These are phyloP conservation scores for Bassia scoparia DNA, from an alignment of 148 eudicot genomes.

Conservation along the genomic window DNA sequence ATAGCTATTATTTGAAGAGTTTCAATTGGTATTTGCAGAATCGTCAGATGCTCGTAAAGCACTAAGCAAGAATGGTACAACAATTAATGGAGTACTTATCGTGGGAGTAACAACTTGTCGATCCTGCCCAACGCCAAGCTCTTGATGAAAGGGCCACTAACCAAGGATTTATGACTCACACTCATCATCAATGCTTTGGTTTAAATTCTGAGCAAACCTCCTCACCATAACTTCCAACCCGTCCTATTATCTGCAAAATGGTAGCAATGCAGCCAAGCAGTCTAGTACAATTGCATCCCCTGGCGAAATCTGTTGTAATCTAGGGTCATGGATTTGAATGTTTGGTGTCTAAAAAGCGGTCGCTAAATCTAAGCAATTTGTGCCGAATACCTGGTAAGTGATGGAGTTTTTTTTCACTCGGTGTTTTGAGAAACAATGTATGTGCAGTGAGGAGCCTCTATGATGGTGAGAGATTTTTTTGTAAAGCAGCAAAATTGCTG, in stretches of 20 bases:
- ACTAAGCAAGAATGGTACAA: slow-evolving; percentile 80
- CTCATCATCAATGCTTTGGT: slow-evolving; percentile 38
- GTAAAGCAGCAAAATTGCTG: slow-evolving; percentile 10
- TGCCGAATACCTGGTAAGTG: background rate
- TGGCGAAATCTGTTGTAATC: slow-evolving; percentile 74
- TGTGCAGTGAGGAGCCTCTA: slow-evolving; percentile 11
- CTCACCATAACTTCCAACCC: slow-evolving; percentile 35
- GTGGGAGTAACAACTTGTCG: slow-evolving; percentile 89
- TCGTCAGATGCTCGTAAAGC: slow-evolving; percentile 84
- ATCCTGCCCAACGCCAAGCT: slow-evolving; percentile 65
- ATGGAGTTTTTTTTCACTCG: slow-evolving; percentile 1
- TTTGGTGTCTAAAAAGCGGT: slow-evolving; percentile 59
- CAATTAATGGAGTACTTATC: slow-evolving; percentile 74
- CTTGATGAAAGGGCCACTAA: slow-evolving; percentile 65
- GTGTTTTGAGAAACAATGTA: background rate
- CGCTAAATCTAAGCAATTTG: background rate
- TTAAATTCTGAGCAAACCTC: slow-evolving; percentile 41
- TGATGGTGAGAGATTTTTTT: background rate
- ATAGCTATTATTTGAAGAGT: background rate
- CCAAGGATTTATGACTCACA: slow-evolving; percentile 81
- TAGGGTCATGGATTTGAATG: slow-evolving; percentile 76
- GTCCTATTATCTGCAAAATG: slow-evolving; percentile 58
- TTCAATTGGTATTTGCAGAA: slow-evolving; percentile 43
- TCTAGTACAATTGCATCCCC: slow-evolving; percentile 81
- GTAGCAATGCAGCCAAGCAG: slow-evolving; percentile 43